Evolutionary conservation across 495 filamentous ascomycete genomes (phyloP).

Genomic region (Sporormia fimetaria): DNA sequence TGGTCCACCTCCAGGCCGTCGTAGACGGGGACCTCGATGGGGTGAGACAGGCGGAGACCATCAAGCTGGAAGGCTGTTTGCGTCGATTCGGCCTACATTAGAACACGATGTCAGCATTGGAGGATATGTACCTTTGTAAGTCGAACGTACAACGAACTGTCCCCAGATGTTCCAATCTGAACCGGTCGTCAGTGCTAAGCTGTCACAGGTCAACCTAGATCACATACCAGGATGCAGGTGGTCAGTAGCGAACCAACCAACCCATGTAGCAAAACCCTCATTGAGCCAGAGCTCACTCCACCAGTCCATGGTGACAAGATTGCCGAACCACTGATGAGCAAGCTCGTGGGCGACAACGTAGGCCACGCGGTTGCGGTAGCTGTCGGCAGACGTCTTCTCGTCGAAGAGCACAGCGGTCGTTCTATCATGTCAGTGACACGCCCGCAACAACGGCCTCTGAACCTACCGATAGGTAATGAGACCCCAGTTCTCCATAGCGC

Average conservation of each 20-base stretch:
- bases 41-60: slow-evolving; percentile 77
- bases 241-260: slow-evolving; percentile 87
- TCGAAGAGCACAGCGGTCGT: slow-evolving; percentile 89
- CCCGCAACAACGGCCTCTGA: not conserved
- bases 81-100: slow-evolving; percentile 63
- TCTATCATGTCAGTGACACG: slow-evolving; percentile 28
- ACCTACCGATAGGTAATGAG: slow-evolving; percentile 68
- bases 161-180: slow-evolving; percentile 88
- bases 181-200: slow-evolving; percentile 12
- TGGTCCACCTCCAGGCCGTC: slow-evolving; percentile 91
- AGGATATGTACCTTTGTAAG: slow-evolving; percentile 42
- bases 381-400: slow-evolving; percentile 74
- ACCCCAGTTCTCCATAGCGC: slow-evolving; percentile 79
- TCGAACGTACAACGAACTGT: slow-evolving; percentile 69
- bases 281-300: slow-evolving; percentile 89
- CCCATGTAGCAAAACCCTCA: slow-evolving; percentile 96
- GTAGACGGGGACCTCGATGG: slow-evolving; percentile 84
- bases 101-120: slow-evolving; percentile 18
- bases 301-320: slow-evolving; percentile 81
- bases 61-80: slow-evolving; percentile 85
- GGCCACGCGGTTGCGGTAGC: slow-evolving; percentile 80
- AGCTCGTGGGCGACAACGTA: slow-evolving; percentile 93
- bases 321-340: slow-evolving; percentile 98
- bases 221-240: slow-evolving; percentile 66
- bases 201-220: slow-evolving; percentile 1